phyloP scores from a whole-genome alignment of 345 rosid genomes.

The Eucalyptus virginea region DNA sequence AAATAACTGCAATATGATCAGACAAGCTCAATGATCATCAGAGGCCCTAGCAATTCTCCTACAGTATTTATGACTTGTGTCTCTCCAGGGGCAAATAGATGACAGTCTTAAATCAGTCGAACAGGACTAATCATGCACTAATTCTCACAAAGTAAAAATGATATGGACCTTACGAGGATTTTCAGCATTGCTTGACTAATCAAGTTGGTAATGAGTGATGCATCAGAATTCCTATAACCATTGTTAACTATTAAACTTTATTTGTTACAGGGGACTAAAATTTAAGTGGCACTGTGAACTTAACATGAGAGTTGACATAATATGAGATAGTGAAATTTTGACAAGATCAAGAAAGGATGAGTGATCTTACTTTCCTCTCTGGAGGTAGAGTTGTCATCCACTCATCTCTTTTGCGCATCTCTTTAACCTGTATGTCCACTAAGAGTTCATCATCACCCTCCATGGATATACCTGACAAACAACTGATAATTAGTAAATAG shows the following conservation, averaged over 20 bases:
- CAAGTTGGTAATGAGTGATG: not conserved
- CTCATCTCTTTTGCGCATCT: constrained; percentile 66
- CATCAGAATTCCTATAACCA: not conserved
- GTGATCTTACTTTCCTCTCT: constrained; percentile 62
- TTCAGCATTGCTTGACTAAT: not conserved
- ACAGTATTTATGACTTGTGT: not conserved
- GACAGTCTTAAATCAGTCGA: not conserved
- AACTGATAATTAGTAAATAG: not conserved
- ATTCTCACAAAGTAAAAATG: not conserved
- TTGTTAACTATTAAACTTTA: not conserved
- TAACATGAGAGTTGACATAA: not conserved
- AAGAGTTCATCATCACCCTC: constrained; percentile 94
- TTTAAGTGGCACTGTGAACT: not conserved
- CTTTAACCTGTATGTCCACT: constrained; percentile 59
- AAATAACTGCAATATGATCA: not conserved
- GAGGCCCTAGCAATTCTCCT: not conserved
- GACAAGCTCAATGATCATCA: not conserved
- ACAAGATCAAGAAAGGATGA: not conserved
- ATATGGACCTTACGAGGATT: not conserved
- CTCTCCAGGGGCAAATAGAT: not conserved
- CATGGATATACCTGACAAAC: constrained; percentile 68
- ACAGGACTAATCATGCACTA: not conserved
- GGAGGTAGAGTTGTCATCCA: constrained; percentile 99
- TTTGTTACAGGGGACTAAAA: not conserved
- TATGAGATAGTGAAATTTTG: not conserved